Percentiles rank a stretch among this genome's conserved stretches.
These are phyloP conservation scores for Fusarium subglutinans DNA, from an alignment of 2,329 filamentous ascomycete genomes.

Conservation along the genomic window DNA sequence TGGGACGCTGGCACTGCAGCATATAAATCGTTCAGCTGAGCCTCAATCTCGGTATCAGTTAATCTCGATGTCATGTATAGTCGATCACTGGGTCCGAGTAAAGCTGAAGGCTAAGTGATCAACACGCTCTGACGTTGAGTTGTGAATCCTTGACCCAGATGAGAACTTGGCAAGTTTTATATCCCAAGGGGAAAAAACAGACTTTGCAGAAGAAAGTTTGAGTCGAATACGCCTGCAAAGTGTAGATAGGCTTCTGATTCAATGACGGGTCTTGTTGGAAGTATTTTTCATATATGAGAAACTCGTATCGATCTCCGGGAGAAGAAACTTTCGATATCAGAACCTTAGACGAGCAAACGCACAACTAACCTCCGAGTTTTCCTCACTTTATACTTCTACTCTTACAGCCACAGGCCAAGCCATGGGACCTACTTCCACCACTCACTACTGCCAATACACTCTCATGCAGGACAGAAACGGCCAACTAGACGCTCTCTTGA, in stretches of 20 bases:
- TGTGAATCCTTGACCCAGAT: conserved; percentile 22
- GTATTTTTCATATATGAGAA: not conserved
- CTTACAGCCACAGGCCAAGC: not conserved
- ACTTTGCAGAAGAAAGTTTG: not conserved
- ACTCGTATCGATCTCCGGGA: not conserved
- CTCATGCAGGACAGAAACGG: conserved; percentile 9
- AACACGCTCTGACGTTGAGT: conserved; percentile 33
- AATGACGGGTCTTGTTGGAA: not conserved
- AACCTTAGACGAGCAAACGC: conserved; percentile 3
- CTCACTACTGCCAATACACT: conserved; percentile 6
- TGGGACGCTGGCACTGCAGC: not conserved
- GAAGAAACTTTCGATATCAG: not conserved
- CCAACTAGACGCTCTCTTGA: not conserved
- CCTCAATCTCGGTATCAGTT: conserved; percentile 32
- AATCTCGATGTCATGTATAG: conserved; percentile 34
- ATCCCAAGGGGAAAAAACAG: not conserved
- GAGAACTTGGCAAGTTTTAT: conserved; percentile 1
- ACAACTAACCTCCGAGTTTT: not conserved
- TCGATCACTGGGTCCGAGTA: conserved; percentile 28
- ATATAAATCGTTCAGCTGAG: conserved; percentile 27
- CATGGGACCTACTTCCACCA: conserved; percentile 1
- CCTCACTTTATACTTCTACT: conserved; percentile 23
- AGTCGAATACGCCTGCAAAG: not conserved
- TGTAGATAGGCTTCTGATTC: not conserved
- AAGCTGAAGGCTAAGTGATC: conserved; percentile 17